phyloP scores from a whole-genome alignment of 1,284 basidiomycete species.

The Cutaneotrichosporon sp. region DNA sequence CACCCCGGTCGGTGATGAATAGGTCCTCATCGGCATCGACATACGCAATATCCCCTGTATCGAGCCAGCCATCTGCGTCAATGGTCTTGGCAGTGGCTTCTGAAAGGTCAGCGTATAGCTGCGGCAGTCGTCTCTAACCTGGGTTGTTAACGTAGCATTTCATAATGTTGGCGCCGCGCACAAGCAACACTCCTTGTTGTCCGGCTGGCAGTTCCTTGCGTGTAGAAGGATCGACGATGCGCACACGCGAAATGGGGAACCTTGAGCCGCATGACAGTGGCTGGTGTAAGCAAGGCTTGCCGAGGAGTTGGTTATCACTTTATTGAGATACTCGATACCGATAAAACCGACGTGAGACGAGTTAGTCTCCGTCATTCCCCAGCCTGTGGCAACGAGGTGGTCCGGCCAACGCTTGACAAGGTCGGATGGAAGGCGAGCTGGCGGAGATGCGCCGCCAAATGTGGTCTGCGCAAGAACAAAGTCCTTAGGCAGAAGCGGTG shows the following conservation, averaged over 20 bases:
- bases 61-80: slow-evolving; percentile 40
- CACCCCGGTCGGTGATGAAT: slow-evolving; percentile 34
- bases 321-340: slow-evolving; percentile 33
- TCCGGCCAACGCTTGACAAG: slow-evolving; percentile 31
- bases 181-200: slow-evolving; percentile 29
- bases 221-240: slow-evolving; percentile 34
- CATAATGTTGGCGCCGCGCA: slow-evolving; percentile 40
- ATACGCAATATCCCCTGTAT: slow-evolving; percentile 38
- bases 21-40: slow-evolving; percentile 37
- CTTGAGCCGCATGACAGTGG: slow-evolving; percentile 21
- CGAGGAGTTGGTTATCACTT: slow-evolving; percentile 24
- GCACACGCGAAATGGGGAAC: slow-evolving; percentile 31
- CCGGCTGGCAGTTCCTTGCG: slow-evolving; percentile 20
- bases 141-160: slow-evolving; percentile 39
- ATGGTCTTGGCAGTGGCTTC: slow-evolving; percentile 30
- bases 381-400: slow-evolving; percentile 22
- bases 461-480: slow-evolving; percentile 30
- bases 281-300: neutral
- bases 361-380: slow-evolving; percentile 44
- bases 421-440: slow-evolving; percentile 28
- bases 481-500: slow-evolving; percentile 26
- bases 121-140: neutral
- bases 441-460: slow-evolving; percentile 41
- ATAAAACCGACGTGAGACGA: slow-evolving; percentile 32
- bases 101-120: neutral